Conservation (phyloP, 768 basidiomycete species). For the Cystoderma amianthinum region DNA sequence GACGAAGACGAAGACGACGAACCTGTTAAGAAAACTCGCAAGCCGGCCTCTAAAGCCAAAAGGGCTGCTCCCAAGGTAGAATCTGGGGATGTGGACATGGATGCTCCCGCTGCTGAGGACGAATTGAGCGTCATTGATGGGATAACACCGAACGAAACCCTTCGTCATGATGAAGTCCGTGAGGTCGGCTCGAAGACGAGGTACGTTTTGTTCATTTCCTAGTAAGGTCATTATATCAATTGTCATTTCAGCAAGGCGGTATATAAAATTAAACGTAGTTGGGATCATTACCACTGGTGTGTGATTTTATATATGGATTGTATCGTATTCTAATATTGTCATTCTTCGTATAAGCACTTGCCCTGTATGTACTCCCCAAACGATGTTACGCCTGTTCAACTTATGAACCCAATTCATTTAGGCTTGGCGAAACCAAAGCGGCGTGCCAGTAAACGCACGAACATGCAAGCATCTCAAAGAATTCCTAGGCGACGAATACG, state of each 20-base stretch:
- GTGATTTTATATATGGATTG: constrained; percentile 2
- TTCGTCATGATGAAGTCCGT: constrained; percentile 24
- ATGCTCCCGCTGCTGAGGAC: constrained; percentile 10
- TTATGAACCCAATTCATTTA: constrained; percentile 3
- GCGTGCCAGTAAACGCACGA: constrained; percentile 27
- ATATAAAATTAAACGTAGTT: constrained; percentile 28
- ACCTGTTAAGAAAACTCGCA: no score
- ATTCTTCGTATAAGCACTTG: constrained; percentile 16
- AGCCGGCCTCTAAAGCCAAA: no score
- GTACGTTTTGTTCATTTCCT: constrained; percentile 6
- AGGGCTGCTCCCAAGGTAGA: neutral
- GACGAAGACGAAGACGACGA: no score
- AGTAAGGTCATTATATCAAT: neutral
- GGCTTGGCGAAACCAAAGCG: constrained; percentile 29
- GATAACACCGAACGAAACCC: constrained; percentile 23
- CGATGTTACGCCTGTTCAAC: neutral
- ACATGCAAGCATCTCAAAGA: constrained; percentile 31
- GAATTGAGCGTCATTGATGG: constrained; percentile 29
- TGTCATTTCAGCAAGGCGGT: constrained; percentile 14
- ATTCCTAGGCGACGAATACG: constrained; percentile 29
- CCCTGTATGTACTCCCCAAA: constrained; percentile 16
- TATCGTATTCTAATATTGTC: neutral
- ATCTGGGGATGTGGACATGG: no score
- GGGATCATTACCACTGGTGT: constrained; percentile 33
- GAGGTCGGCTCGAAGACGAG: constrained; percentile 23